phyloP scores from a whole-genome alignment of 2,329 filamentous ascomycete genomes.

The Fusarium metavorans region DNA sequence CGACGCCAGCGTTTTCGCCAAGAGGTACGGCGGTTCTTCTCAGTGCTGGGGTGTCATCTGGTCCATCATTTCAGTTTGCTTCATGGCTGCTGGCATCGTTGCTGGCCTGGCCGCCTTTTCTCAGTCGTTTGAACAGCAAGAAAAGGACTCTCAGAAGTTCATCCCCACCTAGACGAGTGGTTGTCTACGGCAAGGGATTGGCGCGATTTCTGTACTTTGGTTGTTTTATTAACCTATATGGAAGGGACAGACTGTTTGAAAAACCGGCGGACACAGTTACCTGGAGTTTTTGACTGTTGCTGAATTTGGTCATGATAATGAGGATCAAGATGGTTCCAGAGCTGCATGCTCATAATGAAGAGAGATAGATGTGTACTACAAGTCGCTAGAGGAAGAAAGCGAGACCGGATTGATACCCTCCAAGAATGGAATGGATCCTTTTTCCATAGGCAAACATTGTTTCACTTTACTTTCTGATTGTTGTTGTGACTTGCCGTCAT shows the following conservation, averaged over 20 bases:
- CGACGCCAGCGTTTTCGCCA: slow-evolving; percentile 82
- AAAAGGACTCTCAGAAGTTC: slow-evolving; percentile 76
- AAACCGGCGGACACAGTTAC: neutral
- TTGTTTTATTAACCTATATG: neutral
- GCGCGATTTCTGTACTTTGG: neutral
- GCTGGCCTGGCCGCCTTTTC: slow-evolving; percentile 82
- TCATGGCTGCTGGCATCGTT: slow-evolving; percentile 81
- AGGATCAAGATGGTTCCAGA: slow-evolving; percentile 2
- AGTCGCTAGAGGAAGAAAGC: neutral
- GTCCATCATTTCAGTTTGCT: slow-evolving; percentile 76
- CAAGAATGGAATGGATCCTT: slow-evolving; percentile 19
- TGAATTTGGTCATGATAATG: slow-evolving; percentile 34
- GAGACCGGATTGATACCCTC: slow-evolving; percentile 38
- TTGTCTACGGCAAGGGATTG: neutral
- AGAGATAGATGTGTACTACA: slow-evolving; percentile 9
- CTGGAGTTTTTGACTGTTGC: neutral
- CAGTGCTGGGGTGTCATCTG: slow-evolving; percentile 86
- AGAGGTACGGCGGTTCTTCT: slow-evolving; percentile 82
- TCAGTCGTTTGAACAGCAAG: slow-evolving; percentile 75
- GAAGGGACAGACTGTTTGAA: neutral
- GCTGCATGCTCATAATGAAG: neutral
- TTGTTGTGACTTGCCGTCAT: neutral
- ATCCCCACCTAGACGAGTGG: slow-evolving; percentile 59
- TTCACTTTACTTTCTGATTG: slow-evolving; percentile 3
- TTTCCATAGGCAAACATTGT: slow-evolving; percentile 8